These are phyloP conservation scores for Linum usitatissimum DNA, from an alignment of 345 rosid genomes.

Conservation along the genomic window DNA sequence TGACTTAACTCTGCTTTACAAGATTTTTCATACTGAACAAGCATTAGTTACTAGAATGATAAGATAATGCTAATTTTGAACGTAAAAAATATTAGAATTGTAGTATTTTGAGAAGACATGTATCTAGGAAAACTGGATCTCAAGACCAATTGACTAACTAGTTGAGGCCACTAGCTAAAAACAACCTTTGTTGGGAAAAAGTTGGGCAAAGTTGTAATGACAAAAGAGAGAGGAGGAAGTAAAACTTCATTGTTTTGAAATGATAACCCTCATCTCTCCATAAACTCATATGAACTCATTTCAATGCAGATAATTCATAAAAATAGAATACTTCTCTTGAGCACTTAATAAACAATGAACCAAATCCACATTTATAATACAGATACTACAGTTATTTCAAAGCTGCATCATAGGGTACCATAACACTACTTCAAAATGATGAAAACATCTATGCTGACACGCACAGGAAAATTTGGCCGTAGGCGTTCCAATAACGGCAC, in stretches of 20 bases:
- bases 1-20: background rate
- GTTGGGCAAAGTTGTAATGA: too few species aligned
- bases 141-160: too few species aligned
- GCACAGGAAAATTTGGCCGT: background rate
- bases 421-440: background rate
- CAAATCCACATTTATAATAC: background rate
- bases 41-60: background rate
- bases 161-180: too few species aligned
- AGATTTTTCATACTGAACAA: background rate
- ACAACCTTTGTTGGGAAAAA: too few species aligned
- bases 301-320: background rate
- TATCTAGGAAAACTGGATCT: too few species aligned
- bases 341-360: background rate
- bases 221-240: too few species aligned
- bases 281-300: background rate
- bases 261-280: too few species aligned
- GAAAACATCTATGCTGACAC: background rate
- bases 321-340: background rate
- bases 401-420: background rate
- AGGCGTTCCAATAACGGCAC: background rate
- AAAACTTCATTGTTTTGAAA: too few species aligned
- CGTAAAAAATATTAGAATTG: too few species aligned
- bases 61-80: too few species aligned
- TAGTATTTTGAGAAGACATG: too few species aligned
- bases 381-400: background rate